phyloP scores from a whole-genome alignment of 345 rosid genomes.

The Populus tremula region DNA sequence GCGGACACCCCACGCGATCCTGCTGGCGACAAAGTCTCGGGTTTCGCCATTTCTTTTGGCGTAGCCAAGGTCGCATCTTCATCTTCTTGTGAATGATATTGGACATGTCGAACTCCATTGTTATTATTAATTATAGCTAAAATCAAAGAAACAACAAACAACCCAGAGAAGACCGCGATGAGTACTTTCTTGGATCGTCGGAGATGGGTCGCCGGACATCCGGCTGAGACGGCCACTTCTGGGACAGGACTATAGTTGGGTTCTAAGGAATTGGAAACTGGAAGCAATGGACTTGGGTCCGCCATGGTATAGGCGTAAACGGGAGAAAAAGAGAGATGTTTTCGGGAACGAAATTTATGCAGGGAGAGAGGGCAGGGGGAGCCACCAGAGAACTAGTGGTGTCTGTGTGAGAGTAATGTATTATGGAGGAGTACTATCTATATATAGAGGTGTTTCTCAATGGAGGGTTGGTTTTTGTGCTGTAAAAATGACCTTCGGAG shows the following conservation, averaged over 20 bases:
- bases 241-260: conserved; percentile 16
- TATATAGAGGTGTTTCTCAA: conserved; percentile 1
- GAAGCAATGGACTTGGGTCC: conserved; percentile 17
- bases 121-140: conserved; percentile 19
- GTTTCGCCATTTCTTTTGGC: background rate
- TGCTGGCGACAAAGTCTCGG: conserved; percentile 17
- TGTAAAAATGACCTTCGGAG: too few relatives aligned
- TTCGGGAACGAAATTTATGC: too few relatives aligned
- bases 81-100: background rate
- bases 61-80: background rate
- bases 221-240: conserved; percentile 1
- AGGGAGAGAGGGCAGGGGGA: background rate
- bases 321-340: background rate
- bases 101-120: background rate
- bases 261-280: conserved; percentile 2
- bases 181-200: conserved; percentile 25
- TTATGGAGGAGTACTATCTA: background rate
- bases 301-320: conserved; percentile 9
- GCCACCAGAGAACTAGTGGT: background rate
- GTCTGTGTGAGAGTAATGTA: background rate
- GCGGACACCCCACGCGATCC: conserved; percentile 43
- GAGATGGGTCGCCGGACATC: conserved; percentile 15
- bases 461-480: background rate
- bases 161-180: conserved; percentile 23
- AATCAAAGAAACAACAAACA: conserved; percentile 38